These are phyloP conservation scores for Paecilomyces formosus DNA, from an alignment of 2,329 filamentous ascomycete genomes.

Conservation along the genomic window DNA sequence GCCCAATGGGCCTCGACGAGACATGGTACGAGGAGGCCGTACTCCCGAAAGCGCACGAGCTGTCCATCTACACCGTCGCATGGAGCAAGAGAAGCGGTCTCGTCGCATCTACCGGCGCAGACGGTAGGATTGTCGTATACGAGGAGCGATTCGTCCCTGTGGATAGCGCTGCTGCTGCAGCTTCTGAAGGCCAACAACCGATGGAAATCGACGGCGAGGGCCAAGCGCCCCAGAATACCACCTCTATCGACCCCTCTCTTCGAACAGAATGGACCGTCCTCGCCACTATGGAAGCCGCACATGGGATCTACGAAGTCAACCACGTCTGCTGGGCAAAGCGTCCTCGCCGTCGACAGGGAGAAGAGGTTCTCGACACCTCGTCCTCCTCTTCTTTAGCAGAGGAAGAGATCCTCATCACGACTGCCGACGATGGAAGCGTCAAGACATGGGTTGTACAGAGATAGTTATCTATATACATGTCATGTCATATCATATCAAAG, in stretches of 20 bases:
- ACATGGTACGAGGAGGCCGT: constrained; percentile 71
- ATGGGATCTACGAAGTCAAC: constrained; percentile 92
- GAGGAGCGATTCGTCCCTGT: constrained; percentile 47
- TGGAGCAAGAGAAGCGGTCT: constrained; percentile 76
- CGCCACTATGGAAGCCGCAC: constrained; percentile 62
- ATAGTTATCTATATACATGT: constrained; percentile 6
- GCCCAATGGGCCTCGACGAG: constrained; percentile 63
- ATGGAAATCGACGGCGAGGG: constrained; percentile 17
- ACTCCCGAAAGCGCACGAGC: constrained; percentile 68
- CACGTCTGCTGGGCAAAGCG: constrained; percentile 81
- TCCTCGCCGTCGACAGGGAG: constrained; percentile 55
- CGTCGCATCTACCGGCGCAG: constrained; percentile 82
- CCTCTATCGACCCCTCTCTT: constrained; percentile 3
- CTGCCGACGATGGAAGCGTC: constrained; percentile 85
- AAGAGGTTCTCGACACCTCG: constrained; percentile 22
- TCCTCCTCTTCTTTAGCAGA: constrained; percentile 27
- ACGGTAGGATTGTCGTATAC: constrained; percentile 75
- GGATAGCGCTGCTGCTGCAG: constrained; percentile 14
- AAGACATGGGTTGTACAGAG: constrained; percentile 64
- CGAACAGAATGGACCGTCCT: constrained; percentile 63
- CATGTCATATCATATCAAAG: no score
- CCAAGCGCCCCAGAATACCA: constrained; percentile 16
- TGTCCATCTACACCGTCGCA: constrained; percentile 74
- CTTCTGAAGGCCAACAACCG: constrained; percentile 12
- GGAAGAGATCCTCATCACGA: constrained; percentile 84